phyloP scores from a whole-genome alignment of 2,329 filamentous ascomycete species.

The Thelonectria blattea region DNA sequence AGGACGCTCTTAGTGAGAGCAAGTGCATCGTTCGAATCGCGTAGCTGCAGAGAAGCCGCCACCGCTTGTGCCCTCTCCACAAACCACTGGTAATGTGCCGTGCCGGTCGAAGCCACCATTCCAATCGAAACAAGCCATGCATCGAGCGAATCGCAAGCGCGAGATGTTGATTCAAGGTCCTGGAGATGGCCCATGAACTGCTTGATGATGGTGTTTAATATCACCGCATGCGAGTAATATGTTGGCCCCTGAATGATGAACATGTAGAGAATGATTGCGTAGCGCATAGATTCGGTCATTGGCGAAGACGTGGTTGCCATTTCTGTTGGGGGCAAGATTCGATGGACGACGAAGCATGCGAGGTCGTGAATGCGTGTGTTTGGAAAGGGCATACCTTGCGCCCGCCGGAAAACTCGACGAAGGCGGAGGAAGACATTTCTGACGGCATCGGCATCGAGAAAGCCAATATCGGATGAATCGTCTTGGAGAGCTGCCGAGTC shows the following conservation, averaged over 20 bases:
- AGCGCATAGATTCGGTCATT: slow-evolving; percentile 53
- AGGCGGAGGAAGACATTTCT: slow-evolving; percentile 51
- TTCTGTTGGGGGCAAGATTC: slow-evolving; percentile 44
- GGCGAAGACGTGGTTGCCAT: slow-evolving; percentile 23
- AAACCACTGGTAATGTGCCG: slow-evolving; percentile 41
- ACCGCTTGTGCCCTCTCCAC: background rate
- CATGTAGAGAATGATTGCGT: slow-evolving; percentile 56
- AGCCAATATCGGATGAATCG: slow-evolving; percentile 20
- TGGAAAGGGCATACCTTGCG: slow-evolving; percentile 38
- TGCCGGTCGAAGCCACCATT: slow-evolving; percentile 43
- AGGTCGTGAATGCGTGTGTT: slow-evolving; percentile 59
- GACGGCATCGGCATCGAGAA: slow-evolving; percentile 44
- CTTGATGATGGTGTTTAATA: slow-evolving; percentile 44
- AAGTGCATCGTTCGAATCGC: background rate
- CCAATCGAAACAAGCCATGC: slow-evolving; percentile 53
- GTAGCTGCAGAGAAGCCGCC: background rate
- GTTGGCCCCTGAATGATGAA: slow-evolving; percentile 60
- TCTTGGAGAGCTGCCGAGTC: slow-evolving; percentile 25
- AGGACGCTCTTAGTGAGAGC: background rate
- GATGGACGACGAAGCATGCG: slow-evolving; percentile 60
- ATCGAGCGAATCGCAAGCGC: slow-evolving; percentile 36
- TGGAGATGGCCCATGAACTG: slow-evolving; percentile 43
- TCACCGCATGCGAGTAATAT: slow-evolving; percentile 58
- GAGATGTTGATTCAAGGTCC: slow-evolving; percentile 8
- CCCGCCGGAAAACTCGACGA: slow-evolving; percentile 48